Evolutionary conservation across 2,329 filamentous ascomycete genomes (phyloP), one percentile per base, ranked within the genome.

Genomic region (Coniochaeta hoffmannii): DNA sequence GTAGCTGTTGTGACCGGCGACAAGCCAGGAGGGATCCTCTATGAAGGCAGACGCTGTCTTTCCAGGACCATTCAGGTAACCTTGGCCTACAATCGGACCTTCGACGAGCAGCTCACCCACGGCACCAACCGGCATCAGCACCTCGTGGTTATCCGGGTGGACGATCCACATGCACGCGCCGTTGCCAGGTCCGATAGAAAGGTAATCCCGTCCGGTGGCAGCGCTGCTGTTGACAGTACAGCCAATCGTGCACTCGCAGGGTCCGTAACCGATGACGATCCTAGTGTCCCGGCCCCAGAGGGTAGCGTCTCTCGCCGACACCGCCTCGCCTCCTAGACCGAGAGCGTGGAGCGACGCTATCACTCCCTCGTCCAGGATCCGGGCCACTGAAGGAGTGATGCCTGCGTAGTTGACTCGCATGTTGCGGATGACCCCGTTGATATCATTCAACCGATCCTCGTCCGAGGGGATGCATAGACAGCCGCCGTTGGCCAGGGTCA

Each of bases 191-290:
- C 69, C 64, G 24, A 61, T 62, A 4, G 58, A 59, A 34, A 62
- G 59, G 50, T 66, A 63, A 10, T 62, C 61, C 15, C 60, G 57
- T 7, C 60, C 60, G 12, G 57, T 62, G 17, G 60, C 58, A 7
- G 61, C 59, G 44, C 57, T 63, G 59, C 56, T 61, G 55, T 65
- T 66, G 36, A 66, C 58, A 1, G 65, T 66, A 56, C 65, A 66
- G 4, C 68, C 60, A 2, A 81, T 76, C 0, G 78, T 81, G 55
- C 78, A 81, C 62, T 81, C 78, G 0, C 76, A 79, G 4, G 78
- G 78, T 0, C 78, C 78, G 49, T 81, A 81, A 0, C 75, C 77
- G 51, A 80, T 79, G 7, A 80, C 68, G 12, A 81, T 70, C 53
- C 71, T 72, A 0, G 76, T 76, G 10, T 68, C 64, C 32, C 71